Base-by-base conservation (phyloP, 371 early-diverging fungal species). In the Mortierella sp. region DNA sequence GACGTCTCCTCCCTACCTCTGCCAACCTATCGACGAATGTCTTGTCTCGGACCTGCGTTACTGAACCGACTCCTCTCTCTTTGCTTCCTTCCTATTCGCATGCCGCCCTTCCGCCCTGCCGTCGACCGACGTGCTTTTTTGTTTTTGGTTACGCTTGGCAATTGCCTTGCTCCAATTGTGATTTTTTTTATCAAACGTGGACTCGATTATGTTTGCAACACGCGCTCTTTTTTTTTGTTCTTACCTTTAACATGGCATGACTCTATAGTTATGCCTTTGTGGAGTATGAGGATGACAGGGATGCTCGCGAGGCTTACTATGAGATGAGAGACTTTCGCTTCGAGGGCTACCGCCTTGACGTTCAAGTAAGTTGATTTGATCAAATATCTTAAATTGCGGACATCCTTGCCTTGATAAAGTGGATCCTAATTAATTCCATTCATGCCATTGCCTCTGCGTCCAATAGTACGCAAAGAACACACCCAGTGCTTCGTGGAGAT, bases 271-370 rank as follows among this genome's bases (percentile, higher is more conserved):
- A 77, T 40, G 84, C 82, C 44, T 97, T 97, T 91, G 94, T 97
- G 50, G 97, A 97, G 89, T 97, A 92, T 86, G 96, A 95, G 81
- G 95, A 95, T 80, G 87, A 89, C 64, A 88, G 95, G 64, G 97
- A 97, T 87, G 97, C 97, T 22, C 94, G 93, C 37, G 96, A 96
- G 83, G 97, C 97, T 31, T 95, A 90, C 79, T 86, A 95, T 77
- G 97, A 95, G 67, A 94, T 97, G 97, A 96, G 95, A 80, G 95
- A 95, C 55, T 78, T 91, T 79, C 89, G 91, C 43, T 86, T 97
- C 44, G 95, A 95, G 63, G 96, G 97, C n/a, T 86, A 89, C 84
- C 86, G 91, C 22, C 82, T 97, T 64, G 90, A 90, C 64, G 90
- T 97, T 66, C 95, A 97, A 90, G 94, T 93, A 87, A 73, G 68